Evolutionary conservation across 106 monocot species (phyloP), one percentile per base, ranked within the genome.

Genomic region (Triglochin maritima): DNA sequence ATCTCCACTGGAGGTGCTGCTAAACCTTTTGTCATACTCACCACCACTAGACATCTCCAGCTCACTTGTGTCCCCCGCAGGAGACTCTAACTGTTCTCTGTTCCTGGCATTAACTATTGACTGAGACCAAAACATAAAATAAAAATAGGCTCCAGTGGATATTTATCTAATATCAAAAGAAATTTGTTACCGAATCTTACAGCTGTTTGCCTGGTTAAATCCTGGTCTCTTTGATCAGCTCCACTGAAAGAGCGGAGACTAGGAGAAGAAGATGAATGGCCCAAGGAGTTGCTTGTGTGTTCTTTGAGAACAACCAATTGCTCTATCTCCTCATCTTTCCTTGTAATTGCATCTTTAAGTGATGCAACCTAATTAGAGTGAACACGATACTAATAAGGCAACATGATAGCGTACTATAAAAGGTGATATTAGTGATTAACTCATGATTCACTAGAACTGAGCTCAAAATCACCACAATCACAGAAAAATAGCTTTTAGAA

Each of bases 251-350:
- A 74, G 68, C 67, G 60, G 4, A 70, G 46, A 9, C 71, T 64
- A 50, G 77, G 80, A 44, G 67, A 69, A 7, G 84, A 81, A n/a
- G 70, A 71, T 15, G 81, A 81, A 63, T 81, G 84, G 52, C 72
- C 69, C 16, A 78, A 69, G 44, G 70, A 13, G 7, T 58, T 68
- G 2, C 47, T 58, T 54, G 29, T 53, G 10, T 47, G 44, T 70
- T 71, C 72, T 65, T 72, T 80, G 14, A 71, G 51, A 46, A 64
- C n/a, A 44, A 74, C 65, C 63, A 84, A 57, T 49, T 63, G 74
- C 13, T 84, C 84, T 12, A 84, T 84, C 54, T 84, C 84, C 0
- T 75, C 78, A 60, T 84, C 84, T 74, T 84, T 84, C 64, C 66
- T 78, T 71, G 81, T 17, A 49, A 84, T 84, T 63, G 78, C 78